Conservation (phyloP, 192 early-diverging fungal species). For the Mortierella alpina region DNA sequence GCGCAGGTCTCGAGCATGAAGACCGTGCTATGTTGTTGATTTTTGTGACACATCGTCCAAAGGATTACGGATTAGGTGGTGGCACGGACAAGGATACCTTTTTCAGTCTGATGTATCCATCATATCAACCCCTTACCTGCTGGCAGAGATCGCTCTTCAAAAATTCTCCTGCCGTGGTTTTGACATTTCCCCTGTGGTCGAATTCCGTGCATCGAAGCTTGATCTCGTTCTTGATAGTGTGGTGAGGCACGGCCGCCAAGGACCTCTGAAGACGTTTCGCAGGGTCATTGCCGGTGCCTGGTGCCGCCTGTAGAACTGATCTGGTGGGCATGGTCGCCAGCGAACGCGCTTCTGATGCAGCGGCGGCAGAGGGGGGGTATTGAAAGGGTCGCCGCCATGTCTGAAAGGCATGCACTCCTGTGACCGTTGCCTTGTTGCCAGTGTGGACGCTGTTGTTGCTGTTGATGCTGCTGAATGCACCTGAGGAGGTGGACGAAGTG, state of each 20-base stretch:
- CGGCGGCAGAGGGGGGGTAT: background rate
- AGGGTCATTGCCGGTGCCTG: slow-evolving; percentile 12
- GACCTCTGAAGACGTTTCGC: slow-evolving; percentile 29
- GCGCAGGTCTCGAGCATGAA: slow-evolving; percentile 89
- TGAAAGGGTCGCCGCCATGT: slow-evolving; percentile 44
- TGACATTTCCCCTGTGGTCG: slow-evolving; percentile 75
- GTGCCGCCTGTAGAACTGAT: slow-evolving; percentile 13
- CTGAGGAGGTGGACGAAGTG: background rate
- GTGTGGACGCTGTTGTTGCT: slow-evolving; percentile 1
- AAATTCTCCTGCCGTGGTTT: slow-evolving; percentile 78
- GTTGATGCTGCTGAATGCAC: background rate
- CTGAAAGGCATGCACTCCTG: slow-evolving; percentile 20
- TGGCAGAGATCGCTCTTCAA: slow-evolving; percentile 83
- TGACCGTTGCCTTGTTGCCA: background rate
- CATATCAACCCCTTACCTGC: slow-evolving; percentile 28
- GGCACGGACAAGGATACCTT: background rate
- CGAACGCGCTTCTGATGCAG: slow-evolving; percentile 5
- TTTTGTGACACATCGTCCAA: background rate
- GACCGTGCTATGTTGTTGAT: slow-evolving; percentile 58
- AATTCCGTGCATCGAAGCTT: slow-evolving; percentile 70
- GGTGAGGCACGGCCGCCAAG: slow-evolving; percentile 41
- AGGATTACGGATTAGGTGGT: too few relatives aligned
- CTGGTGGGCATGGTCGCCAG: slow-evolving; percentile 42
- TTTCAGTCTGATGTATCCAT: background rate
- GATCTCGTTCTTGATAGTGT: slow-evolving; percentile 53